Conservation (phyloP, 208 protist species). For the Naegleria gruberi region DNA sequence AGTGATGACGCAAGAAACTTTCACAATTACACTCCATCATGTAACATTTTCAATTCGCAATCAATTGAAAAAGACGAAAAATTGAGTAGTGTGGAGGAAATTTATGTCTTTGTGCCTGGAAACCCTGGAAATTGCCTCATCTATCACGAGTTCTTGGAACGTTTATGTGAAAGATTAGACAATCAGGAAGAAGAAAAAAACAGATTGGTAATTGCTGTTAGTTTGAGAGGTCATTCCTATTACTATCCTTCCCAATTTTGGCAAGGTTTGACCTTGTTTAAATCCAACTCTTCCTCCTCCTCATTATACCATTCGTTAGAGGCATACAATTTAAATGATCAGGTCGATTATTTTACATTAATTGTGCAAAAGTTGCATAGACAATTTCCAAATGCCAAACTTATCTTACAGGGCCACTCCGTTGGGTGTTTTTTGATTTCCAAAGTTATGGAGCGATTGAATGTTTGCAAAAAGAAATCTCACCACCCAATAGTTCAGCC, state of each 20-base stretch:
- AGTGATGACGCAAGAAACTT: no score
- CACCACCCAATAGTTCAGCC: no score
- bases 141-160: not conserved
- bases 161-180: not conserved
- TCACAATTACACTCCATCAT: not conserved
- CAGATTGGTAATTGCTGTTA: not conserved
- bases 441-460: not conserved
- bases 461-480: no score
- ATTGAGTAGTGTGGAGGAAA: not conserved
- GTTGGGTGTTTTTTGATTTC: not conserved
- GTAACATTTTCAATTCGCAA: not conserved
- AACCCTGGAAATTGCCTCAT: not conserved
- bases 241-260: not conserved
- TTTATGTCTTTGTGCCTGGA: not conserved
- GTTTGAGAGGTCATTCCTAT: slow-evolving; percentile 3
- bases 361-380: not conserved
- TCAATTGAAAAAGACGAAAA: not conserved
- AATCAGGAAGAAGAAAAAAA: not conserved
- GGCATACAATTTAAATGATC: not conserved
- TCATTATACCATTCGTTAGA: not conserved
- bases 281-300: not conserved
- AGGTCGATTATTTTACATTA: not conserved
- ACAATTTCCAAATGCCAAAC: not conserved
- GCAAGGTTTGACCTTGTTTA: not conserved
- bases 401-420: not conserved